Evolutionary conservation across 164 flowering plant genomes (phyloP).

Genomic region (Nelumbo lutea): DNA sequence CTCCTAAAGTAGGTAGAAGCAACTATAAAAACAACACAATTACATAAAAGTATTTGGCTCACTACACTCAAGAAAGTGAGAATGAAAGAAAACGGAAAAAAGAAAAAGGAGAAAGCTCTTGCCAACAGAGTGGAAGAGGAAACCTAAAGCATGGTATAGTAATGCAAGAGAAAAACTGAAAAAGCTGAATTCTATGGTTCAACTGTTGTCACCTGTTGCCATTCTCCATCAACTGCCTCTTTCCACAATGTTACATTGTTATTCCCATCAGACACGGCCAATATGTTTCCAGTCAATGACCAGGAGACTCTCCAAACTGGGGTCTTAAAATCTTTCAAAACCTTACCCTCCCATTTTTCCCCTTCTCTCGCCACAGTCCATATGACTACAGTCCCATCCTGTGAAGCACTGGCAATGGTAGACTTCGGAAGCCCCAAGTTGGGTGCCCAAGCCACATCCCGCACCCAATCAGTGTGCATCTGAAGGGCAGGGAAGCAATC

Average conservation of each 20-base stretch:
- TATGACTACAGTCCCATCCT: slow-evolving; percentile 48
- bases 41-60: not conserved
- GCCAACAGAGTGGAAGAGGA: not conserved
- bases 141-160: slow-evolving; percentile 6
- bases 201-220: slow-evolving; percentile 53
- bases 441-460: slow-evolving; percentile 60
- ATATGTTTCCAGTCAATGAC: slow-evolving; percentile 48
- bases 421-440: slow-evolving; percentile 55
- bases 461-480: slow-evolving; percentile 49
- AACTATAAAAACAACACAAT: not conserved
- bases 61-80: not conserved
- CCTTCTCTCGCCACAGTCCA: slow-evolving; percentile 50
- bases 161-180: not conserved
- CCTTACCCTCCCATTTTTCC: slow-evolving; percentile 49
- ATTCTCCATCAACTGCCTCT: slow-evolving; percentile 55
- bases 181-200: slow-evolving; percentile 26
- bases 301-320: slow-evolving; percentile 57
- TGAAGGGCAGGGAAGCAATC: slow-evolving; percentile 56
- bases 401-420: slow-evolving; percentile 50
- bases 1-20: too few relatives aligned
- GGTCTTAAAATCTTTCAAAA: slow-evolving; percentile 42
- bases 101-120: not conserved
- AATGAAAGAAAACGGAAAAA: not conserved
- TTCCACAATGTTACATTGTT: slow-evolving; percentile 48
- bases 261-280: slow-evolving; percentile 51